Evolutionary conservation across 1,284 basidiomycete species (phyloP), one percentile per base, ranked within the genome.

Genomic region (Ustilago sp.): DNA sequence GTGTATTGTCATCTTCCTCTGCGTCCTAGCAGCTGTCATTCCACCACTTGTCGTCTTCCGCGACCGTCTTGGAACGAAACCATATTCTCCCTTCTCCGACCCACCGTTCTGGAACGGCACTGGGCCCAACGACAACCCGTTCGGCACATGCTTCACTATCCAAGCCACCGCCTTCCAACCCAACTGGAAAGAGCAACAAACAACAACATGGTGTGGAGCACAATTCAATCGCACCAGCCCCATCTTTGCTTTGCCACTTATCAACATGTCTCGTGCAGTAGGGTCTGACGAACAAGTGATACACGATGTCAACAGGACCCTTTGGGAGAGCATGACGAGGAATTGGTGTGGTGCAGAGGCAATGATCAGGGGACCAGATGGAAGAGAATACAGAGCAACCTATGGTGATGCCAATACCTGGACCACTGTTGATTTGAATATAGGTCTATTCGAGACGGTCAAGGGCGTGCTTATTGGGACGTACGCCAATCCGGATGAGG

Each of bases 271-370:
- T 7, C 41, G 8, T 5, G 68, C 74, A 9, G 68, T 63, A 4
- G 61, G 61, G 0, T 9, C 53, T 2, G 48, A 58, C 17, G 48
- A 62, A n/a, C 31, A 32, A 2, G 53, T 76, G 1, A 63, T 57
- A 15, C 53, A 71, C 48, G 39, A 51, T 19, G 41, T 43, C 34
- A 59, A 76, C 43, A 8, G 17, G 3, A 36, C 36, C 4, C 34
- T 69, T 31, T 76, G 65, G 65, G n/a, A 58, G 0, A 41, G n/a
- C 15, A 76, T 76, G 74, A 68, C 68, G 2, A 23, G 58, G 23
- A 76, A 76, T 47, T 76, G 74, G 74, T 76, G 74, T 36, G 74
- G 74, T 47, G 74, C 74, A 2, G 68, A 76, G 39, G 74, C 74
- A 8, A 64, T 34, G 34, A 71, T 76, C 41, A 23, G 55, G 0